Evolutionary conservation across 192 early-diverging fungal genomes (phyloP), one percentile per base, ranked within the genome.

Genomic region (Coemansia javaensis): DNA sequence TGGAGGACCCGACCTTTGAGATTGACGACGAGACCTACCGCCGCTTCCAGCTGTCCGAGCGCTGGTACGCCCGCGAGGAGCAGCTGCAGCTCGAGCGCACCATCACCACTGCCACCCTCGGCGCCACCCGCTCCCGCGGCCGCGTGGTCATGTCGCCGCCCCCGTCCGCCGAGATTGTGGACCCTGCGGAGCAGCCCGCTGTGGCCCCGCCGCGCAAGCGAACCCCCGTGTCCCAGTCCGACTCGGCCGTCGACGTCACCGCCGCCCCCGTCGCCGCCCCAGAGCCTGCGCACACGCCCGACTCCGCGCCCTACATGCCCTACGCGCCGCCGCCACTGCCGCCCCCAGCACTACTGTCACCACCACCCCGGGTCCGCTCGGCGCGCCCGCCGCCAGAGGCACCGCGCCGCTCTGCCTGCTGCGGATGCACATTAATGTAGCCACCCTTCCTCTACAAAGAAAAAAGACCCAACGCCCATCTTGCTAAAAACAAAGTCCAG

Each of bases 61-160:
- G 64, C 41, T 74, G 71, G 71, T 74, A 66, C 44, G 64, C 53
- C 3, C 71, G 71, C 44, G 64, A 74, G 22, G 64, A 67, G 59
- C 53, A 44, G 18, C 28, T 44, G 38, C 63, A 67, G 55, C 39
- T 61, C 28, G 64, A 71, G 41, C 41, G 56, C 4, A 28, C 60
- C 17, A 54, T 55, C n/a, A 43, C 30, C 34, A 28, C 30, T n/a
- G 59, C 50, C 24, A 66, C 64, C 0, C 49, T 67, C 46, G 65
- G 65, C 12, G 53, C 47, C 21, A 60, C 50, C 46, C 59, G 51
- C 33, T 36, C 40, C 20, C 56, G 63, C 18, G 47, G 40, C 12
- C 17, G 52, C 1, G 33, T 36, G 4, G 33, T 52, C 7, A 43
- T 47, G 44, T n/a, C n/a, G n/a, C n/a, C n/a, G n/a, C n/a, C n/a